Evolutionary conservation across 2,329 filamentous ascomycete species (phyloP).

Genomic region (Juglanconis sp.): DNA sequence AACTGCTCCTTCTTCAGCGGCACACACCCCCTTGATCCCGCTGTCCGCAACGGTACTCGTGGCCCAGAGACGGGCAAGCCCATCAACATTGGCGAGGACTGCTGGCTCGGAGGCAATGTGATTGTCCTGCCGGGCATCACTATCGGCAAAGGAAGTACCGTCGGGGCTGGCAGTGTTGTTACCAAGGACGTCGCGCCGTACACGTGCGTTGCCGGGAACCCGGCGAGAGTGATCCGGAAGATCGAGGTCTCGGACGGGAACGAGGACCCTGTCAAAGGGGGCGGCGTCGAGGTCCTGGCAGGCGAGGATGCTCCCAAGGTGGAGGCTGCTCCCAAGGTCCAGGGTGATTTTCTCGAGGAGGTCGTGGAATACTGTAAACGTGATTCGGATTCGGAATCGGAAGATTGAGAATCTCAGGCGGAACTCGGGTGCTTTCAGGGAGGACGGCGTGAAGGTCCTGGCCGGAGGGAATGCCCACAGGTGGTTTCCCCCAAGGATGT

Average conservation of each 20-base stretch:
- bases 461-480: background rate
- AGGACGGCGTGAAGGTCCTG: background rate
- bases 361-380: background rate
- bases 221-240: conserved; percentile 55
- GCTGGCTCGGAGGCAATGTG: conserved; percentile 73
- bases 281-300: conserved; percentile 5
- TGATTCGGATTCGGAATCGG: background rate
- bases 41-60: conserved; percentile 66
- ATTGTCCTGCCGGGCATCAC: conserved; percentile 73
- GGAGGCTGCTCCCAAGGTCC: conserved; percentile 8
- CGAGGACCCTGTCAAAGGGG: background rate
- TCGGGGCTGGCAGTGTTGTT: conserved; percentile 81
- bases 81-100: conserved; percentile 75
- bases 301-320: conserved; percentile 11
- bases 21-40: conserved; percentile 74
- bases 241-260: conserved; percentile 29
- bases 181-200: conserved; percentile 70
- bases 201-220: conserved; percentile 64
- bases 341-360: background rate
- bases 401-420: background rate
- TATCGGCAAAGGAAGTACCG: conserved; percentile 68
- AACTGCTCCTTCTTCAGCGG: conserved; percentile 74
- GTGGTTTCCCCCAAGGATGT: background rate
- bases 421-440: too few species aligned
- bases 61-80: conserved; percentile 74